Evolutionary conservation across 768 basidiomycete genomes (phyloP).

Genomic region (Trichaptum fuscoviolaceum): DNA sequence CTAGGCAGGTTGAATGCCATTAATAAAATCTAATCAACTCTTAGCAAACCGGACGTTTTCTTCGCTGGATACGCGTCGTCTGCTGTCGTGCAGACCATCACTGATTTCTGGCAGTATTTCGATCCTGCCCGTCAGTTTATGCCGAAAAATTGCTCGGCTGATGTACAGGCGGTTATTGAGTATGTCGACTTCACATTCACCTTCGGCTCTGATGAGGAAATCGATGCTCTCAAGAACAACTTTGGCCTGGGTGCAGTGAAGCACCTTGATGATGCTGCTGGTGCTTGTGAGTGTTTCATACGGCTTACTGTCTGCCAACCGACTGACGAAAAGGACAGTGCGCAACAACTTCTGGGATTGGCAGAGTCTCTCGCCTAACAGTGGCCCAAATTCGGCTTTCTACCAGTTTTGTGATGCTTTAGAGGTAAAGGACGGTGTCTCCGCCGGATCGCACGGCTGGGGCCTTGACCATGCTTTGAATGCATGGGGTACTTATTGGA

Average conservation of each 20-base stretch:
- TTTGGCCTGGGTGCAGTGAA: constrained; percentile 55
- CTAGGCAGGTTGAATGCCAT: neutral
- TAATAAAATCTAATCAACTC: constrained; percentile 5
- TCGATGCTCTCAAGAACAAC: constrained; percentile 46
- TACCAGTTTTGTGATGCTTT: constrained; percentile 65
- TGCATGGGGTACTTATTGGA: constrained; percentile 60
- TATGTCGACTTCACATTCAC: constrained; percentile 56
- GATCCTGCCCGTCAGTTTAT: constrained; percentile 64
- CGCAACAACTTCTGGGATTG: constrained; percentile 58
- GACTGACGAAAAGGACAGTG: constrained; percentile 16
- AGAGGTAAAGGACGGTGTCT: constrained; percentile 53
- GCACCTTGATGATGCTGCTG: constrained; percentile 64
- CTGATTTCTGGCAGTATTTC: constrained; percentile 64
- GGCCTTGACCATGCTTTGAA: constrained; percentile 54
- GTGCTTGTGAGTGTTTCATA: constrained; percentile 35
- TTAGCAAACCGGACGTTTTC: constrained; percentile 55
- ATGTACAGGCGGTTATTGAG: constrained; percentile 57
- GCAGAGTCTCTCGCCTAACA: constrained; percentile 53
- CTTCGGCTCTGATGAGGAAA: constrained; percentile 37
- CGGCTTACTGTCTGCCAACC: neutral
- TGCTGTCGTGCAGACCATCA: constrained; percentile 58
- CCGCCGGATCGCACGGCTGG: constrained; percentile 44
- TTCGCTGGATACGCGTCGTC: constrained; percentile 64
- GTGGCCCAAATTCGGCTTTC: constrained; percentile 43
- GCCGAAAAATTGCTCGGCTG: constrained; percentile 70